phyloP scores from a whole-genome alignment of 108 stramenopile genomes.

The Fragilariopsis cylindrus region DNA sequence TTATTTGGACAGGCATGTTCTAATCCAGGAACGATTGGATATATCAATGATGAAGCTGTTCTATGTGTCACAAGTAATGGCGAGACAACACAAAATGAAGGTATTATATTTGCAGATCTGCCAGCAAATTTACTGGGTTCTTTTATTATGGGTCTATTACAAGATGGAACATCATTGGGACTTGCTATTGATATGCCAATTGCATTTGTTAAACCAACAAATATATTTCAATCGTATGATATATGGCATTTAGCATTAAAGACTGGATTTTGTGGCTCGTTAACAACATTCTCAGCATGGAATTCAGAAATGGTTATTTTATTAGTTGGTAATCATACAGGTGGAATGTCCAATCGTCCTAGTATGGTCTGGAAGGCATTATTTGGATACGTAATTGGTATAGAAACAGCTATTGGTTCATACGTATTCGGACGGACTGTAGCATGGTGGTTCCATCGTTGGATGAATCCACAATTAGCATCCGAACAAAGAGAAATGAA shows the following conservation, averaged over 20 bases:
- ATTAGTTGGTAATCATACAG: constrained; percentile 43
- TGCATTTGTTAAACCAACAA: constrained; percentile 45
- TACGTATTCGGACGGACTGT: constrained; percentile 60
- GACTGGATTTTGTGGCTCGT: constrained; percentile 68
- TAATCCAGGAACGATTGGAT: constrained; percentile 59
- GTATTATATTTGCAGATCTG: constrained; percentile 75
- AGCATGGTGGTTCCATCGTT: constrained; percentile 42
- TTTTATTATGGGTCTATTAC: constrained; percentile 71
- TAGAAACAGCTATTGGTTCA: constrained; percentile 52
- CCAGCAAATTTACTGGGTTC: constrained; percentile 74
- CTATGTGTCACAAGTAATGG: constrained; percentile 72
- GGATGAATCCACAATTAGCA: constrained; percentile 30
- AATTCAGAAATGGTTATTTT: constrained; percentile 72
- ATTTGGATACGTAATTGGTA: constrained; percentile 73
- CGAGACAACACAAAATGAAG: constrained; percentile 45
- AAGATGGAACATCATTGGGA: constrained; percentile 30
- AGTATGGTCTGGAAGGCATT: constrained; percentile 50
- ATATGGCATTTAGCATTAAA: constrained; percentile 60
- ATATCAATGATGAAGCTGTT: constrained; percentile 36
- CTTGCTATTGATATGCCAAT: constrained; percentile 33
- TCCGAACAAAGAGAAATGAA: constrained; percentile 26
- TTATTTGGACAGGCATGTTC: constrained; percentile 77
- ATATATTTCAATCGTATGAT: constrained; percentile 42
- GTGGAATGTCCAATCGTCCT: constrained; percentile 24
- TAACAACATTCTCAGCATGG: constrained; percentile 73